phyloP scores from a whole-genome alignment of 768 basidiomycete species.

The Rhizopogon salebrosus region DNA sequence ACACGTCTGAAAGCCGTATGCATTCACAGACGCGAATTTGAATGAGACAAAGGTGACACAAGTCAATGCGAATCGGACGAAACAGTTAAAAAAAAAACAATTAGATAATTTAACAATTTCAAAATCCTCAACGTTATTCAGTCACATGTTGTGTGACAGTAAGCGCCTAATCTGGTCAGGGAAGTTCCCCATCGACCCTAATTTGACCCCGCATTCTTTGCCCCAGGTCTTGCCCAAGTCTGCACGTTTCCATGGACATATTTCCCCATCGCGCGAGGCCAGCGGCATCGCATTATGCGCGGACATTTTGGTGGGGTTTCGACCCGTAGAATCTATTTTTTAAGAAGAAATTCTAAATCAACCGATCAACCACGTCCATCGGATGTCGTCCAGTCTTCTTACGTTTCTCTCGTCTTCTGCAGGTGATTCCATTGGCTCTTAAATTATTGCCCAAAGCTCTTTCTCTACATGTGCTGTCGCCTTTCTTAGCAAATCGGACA shows the following conservation, averaged over 20 bases:
- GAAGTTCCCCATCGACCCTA: neutral
- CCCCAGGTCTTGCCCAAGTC: neutral
- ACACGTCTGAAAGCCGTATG: constrained; percentile 19
- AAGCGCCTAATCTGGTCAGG: neutral
- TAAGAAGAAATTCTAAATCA: neutral
- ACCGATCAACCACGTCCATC: neutral
- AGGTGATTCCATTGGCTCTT: constrained; percentile 6
- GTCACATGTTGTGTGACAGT: neutral
- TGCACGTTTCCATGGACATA: neutral
- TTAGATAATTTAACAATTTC: constrained; percentile 10
- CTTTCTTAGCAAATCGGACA: constrained; percentile 18
- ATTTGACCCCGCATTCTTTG: constrained; percentile 1
- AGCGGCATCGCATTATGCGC: neutral
- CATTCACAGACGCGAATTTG: constrained; percentile 24
- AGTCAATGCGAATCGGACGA: constrained; percentile 13
- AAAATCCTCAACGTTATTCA: constrained; percentile 11
- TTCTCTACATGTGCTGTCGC: constrained; percentile 4
- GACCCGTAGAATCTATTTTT: neutral
- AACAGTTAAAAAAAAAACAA: neutral
- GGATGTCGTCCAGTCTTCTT: constrained; percentile 4
- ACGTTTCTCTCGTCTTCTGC: constrained; percentile 7
- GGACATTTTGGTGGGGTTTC: neutral
- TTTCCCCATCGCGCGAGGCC: neutral
- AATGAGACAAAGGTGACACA: neutral
- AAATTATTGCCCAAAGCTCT: constrained; percentile 1